phyloP scores from a whole-genome alignment of 1,139 yeast species.

The Debaryomyces sp. region DNA sequence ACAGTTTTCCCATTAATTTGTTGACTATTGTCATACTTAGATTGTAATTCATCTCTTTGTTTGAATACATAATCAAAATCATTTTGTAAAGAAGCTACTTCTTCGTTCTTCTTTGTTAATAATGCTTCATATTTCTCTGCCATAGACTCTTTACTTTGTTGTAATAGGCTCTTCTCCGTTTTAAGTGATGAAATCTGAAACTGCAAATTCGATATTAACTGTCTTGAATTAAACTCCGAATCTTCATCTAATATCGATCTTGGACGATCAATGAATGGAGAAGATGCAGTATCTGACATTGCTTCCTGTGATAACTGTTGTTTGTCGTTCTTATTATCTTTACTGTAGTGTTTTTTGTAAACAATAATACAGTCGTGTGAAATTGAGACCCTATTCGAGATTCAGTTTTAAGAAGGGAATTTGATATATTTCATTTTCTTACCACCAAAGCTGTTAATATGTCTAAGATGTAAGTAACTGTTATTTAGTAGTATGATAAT shows the following conservation, averaged over 20 bases:
- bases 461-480: conserved; percentile 41
- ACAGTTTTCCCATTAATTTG: conserved; percentile 44
- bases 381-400: conserved; percentile 6
- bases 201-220: conserved; percentile 25
- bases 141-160: conserved; percentile 35
- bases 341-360: neutral
- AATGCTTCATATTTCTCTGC: conserved; percentile 31
- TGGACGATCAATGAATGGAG: conserved; percentile 51
- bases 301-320: conserved; percentile 9
- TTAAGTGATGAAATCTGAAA: conserved; percentile 32
- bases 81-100: conserved; percentile 42
- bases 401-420: neutral
- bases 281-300: conserved; percentile 28
- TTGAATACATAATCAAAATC: conserved; percentile 60
- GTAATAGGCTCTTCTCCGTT: conserved; percentile 36
- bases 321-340: neutral
- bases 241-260: conserved; percentile 18
- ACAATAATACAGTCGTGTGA: conserved; percentile 6
- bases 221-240: conserved; percentile 18
- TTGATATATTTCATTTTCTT: neutral
- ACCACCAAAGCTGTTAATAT: conserved; percentile 15
- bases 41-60: conserved; percentile 59
- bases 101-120: conserved; percentile 34
- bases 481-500: neutral
- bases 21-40: conserved; percentile 49